phyloP scores from a whole-genome alignment of 768 basidiomycete species.

The Agaricus blazei region DNA sequence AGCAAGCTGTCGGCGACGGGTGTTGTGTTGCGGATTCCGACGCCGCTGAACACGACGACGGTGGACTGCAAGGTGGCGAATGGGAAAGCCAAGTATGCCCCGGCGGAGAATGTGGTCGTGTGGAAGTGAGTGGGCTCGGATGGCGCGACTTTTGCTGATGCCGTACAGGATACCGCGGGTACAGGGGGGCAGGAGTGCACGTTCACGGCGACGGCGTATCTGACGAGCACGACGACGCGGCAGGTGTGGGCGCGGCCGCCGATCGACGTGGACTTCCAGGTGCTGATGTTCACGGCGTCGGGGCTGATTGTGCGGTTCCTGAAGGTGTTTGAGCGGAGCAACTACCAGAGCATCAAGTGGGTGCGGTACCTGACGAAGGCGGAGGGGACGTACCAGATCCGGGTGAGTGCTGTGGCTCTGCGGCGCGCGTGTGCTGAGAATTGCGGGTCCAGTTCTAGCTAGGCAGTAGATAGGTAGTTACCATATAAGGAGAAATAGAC shows the following conservation, averaged over 20 bases:
- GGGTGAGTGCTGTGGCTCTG: conserved; percentile 51
- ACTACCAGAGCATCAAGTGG: conserved; percentile 95
- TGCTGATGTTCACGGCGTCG: conserved; percentile 97
- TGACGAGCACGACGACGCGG: conserved; percentile 85
- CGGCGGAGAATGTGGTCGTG: conserved; percentile 91
- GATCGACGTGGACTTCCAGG: conserved; percentile 97
- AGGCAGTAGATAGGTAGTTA: background rate
- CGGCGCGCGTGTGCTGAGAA: background rate
- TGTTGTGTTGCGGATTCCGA: conserved; percentile 90
- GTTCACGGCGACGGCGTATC: conserved; percentile 72
- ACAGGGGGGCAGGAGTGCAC: conserved; percentile 93
- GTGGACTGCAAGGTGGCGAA: conserved; percentile 88
- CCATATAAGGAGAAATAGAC: conserved; percentile 3
- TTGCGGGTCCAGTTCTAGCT: background rate
- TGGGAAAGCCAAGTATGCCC: conserved; percentile 97
- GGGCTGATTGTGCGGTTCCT: conserved; percentile 94
- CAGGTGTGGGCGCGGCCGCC: conserved; percentile 98
- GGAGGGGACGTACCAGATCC: conserved; percentile 88
- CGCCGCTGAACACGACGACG: conserved; percentile 88
- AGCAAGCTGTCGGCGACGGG: conserved; percentile 91
- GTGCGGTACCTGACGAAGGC: conserved; percentile 93
- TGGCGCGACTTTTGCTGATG: background rate
- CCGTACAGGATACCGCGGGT: conserved; percentile 73
- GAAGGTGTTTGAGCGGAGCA: conserved; percentile 96
- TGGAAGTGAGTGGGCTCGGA: conserved; percentile 78